Evolutionary conservation across 345 rosid species (phyloP), one percentile per base, ranked within the genome.

Genomic region (Populus euphratica): DNA sequence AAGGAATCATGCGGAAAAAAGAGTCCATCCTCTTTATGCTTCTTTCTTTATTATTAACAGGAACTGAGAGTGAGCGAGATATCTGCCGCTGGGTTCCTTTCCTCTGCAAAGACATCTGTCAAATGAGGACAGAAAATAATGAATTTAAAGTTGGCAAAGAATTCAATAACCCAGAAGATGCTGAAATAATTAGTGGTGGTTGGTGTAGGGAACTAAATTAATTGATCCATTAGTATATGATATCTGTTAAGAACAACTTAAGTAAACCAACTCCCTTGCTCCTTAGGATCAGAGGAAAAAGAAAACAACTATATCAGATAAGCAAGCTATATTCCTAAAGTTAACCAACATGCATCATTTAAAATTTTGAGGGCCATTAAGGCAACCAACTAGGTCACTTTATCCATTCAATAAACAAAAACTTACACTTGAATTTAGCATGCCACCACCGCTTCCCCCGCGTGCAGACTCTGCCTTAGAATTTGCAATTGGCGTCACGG

Each of bases 31-130:
- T 88, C 85, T 81, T 88, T 23, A 91, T 71, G 73, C 86, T 88
- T 86, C 76, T 67, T 65, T 93, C 97, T 81, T 95, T 95, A 76
- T 75, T 77, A 81, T 85, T 81, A 50, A 87, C 81, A 43, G 99
- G 99, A 70, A 93, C 93, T 47, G 99, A 96, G 69, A 91, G 91
- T 27, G 99, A 93, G 16, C 98, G 93, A 71, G 84, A 70, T 79
- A 96, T 92, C 77, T 85, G 80, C 39, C 68, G 70, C 68, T 52
- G 83, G 20, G 76, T 69, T 33, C 85, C 97, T 80, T 89, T 91
- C 75, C 72, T 88, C 98, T 95, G 89, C 83, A 81, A 78, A 83
- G 82, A 70, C 54, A 76, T 75, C 50, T 62, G 36, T 52, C 62
- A 72, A 75, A 52, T 31, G 31, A 25, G 39, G 68, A 33, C 31